Conservation (phyloP, 768 basidiomycete genomes). For the Russula vinacea region DNA sequence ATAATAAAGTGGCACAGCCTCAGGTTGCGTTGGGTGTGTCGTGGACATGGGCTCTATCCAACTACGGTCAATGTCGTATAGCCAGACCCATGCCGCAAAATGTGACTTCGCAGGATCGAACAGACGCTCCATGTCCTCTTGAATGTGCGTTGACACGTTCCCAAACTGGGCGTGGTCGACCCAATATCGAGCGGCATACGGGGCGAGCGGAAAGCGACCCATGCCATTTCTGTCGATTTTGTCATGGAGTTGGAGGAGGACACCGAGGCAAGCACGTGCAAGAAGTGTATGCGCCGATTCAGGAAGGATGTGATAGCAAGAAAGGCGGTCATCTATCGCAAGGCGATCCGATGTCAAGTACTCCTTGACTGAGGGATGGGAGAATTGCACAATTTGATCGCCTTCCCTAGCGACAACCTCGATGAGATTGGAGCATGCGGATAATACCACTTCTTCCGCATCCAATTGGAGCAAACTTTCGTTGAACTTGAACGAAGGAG, state of each 20-base stretch:
- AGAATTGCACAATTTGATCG: not conserved
- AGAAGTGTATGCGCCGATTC: not conserved
- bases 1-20: slow-evolving; percentile 3
- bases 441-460: not conserved
- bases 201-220: not conserved
- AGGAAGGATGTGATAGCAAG: not conserved
- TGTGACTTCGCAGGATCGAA: not conserved
- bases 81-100: slow-evolving; percentile 13
- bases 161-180: slow-evolving; percentile 1
- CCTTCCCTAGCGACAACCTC: not conserved
- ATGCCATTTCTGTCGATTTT: not conserved
- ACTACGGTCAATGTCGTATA: slow-evolving; percentile 6
- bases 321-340: not conserved
- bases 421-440: not conserved
- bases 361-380: not conserved
- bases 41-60: not conserved
- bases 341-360: not conserved
- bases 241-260: not conserved
- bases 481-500: not conserved
- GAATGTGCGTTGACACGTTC: not conserved
- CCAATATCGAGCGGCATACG: slow-evolving; percentile 11
- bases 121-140: not conserved
- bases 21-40: not conserved
- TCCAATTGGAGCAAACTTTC: no score
- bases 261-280: not conserved